Evolutionary conservation across 345 rosid genomes (phyloP), one percentile per base, ranked within the genome.

Genomic region (Trapa incisa): DNA sequence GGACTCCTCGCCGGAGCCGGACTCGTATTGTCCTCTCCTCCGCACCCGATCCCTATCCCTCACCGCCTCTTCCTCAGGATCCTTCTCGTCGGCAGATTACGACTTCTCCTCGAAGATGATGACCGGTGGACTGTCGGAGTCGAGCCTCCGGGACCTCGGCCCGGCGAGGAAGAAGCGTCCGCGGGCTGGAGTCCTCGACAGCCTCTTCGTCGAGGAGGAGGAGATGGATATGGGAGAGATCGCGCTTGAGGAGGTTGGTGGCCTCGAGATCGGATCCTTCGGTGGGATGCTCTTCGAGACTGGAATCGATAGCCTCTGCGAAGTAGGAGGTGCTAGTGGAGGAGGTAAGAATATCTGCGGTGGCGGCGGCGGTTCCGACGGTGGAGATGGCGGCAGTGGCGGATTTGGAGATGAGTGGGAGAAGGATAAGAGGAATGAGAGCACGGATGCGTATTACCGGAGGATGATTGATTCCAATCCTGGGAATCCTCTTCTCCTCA

Each of bases 401-500:
- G 78, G 70, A 47, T 69, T 47, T 47, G 50, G 70, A 17, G 86
- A 74, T 64, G 74, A 68, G 38, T 64, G 74, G 85, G 83, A 74
- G 37, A 70, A 78, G 1, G 75, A 75, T 61, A 4, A 72, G 13
- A 80, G 78, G 64, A 77, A 65, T 60, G 80, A 87, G 68, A 54
- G 47, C 22, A 82, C 85, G 13, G 96, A 94, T 47, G 66, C 70
- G 68, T 89, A 81, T 57, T 91, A 94, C 75, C 89, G 71, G 71
- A 85, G 73, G 72, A 86, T 94, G 96, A 86, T 90, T 53, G 88
- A 88, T 62, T 95, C 89, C 1, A 80, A 94, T 78, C 99, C 99
- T 63, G 86, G 83, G 69, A 90, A 90, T 41, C 65, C 87, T 4
- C 83, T 94, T 60, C 75, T 94, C 68, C 92, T 94, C 13, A 74